Evolutionary conservation across 2,329 filamentous ascomycete species (phyloP), one percentile per base, ranked within the genome.

Genomic region (Xylaria arbuscula): DNA sequence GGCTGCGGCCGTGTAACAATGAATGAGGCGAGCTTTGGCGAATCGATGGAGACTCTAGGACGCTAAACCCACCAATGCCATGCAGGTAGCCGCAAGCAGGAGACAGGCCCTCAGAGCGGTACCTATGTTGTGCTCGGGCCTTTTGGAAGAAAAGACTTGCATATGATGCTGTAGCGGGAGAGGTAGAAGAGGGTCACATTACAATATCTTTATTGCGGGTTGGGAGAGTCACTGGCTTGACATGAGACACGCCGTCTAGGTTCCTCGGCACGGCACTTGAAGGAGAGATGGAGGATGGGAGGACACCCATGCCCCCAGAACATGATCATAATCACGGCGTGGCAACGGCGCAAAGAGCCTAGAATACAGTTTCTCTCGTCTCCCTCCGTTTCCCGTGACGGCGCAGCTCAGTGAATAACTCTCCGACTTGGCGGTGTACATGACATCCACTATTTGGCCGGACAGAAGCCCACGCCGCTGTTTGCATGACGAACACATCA

Each of bases 1-100:
- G 71, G 70, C 48, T 53, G 65, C 68, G 63, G 69, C 62, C 58
- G 69, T 71, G 72, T 61, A 70, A 67, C 67, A 51, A 62, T 72
- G 72, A 75, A 77, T 78, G 75, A 76, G 77, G 70, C 71, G 69
- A 71, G 66, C 67, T 76, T 76, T 77, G 75, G 76, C 77, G 76
- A 78, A 75, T 73, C 72, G 70, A 68, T 71, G 69, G 67, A 67
- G 64, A 45, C 59, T 28, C 22, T 32, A 45, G 32, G 56, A 53
- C 67, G 61, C 58, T 68, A 72, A 72, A 66, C 36, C 71, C 72
- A 73, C 70, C 64, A 69, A 68, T 67, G 42, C 36, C 60, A 76
- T 78, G 77, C 76, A 76, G 66, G 73, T 63, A 76, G 24, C 76
- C 76, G 76, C 13, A 47, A 42, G 73, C 72, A 72, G 73, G 72